Evolutionary conservation across 306 rosid genomes (phyloP).

Genomic region (Leucaena leucocephala): DNA sequence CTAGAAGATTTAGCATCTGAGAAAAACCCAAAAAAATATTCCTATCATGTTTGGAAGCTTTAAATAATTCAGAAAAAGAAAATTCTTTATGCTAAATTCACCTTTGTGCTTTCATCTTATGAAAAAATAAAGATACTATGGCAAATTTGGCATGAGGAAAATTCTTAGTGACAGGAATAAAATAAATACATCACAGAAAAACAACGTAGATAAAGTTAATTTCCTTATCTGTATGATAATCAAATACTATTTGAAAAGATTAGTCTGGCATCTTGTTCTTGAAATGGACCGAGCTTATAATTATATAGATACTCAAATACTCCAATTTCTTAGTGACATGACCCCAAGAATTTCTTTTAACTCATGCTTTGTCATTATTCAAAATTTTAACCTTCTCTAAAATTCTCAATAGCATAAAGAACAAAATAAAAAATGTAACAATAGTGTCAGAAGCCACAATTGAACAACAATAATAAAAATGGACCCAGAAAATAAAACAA

Average conservation of each 20-base stretch:
- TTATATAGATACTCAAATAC: neutral
- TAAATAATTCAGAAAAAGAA: neutral
- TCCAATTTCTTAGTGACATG: neutral
- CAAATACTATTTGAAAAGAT: neutral
- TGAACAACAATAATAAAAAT: neutral
- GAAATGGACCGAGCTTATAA: neutral
- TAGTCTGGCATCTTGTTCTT: neutral
- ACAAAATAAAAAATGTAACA: neutral
- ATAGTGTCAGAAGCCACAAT: neutral
- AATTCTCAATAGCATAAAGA: constrained; percentile 12
- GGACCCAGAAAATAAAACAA: neutral
- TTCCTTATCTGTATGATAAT: neutral
- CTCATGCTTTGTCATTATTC: neutral
- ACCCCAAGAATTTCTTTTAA: neutral
- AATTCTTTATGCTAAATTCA: neutral
- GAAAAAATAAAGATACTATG: neutral
- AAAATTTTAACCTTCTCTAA: neutral
- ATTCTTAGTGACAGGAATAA: neutral
- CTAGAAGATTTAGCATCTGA: neutral
- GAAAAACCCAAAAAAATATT: neutral
- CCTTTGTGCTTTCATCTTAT: neutral
- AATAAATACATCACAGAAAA: neutral
- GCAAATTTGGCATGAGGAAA: neutral
- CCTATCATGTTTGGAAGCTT: neutral
- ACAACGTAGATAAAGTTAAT: neutral